These are phyloP conservation scores for Salisapilia sapeloensis DNA, from an alignment of 352 stramenopile species.

Conservation along the genomic window DNA sequence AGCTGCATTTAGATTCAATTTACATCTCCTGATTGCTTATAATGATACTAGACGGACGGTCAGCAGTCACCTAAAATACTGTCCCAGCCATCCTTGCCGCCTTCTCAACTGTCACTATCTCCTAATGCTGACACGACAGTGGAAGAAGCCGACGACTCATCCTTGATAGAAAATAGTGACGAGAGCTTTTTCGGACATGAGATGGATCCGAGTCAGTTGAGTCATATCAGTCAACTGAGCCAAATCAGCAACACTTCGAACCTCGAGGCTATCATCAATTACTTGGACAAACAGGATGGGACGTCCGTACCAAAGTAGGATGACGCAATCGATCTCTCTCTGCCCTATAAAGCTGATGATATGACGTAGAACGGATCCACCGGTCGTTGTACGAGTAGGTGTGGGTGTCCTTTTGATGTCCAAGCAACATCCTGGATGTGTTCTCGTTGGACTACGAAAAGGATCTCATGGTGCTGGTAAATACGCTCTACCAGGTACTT, in stretches of 20 bases:
- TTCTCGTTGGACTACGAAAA: conserved; percentile 56
- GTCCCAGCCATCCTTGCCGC: conserved; percentile 6
- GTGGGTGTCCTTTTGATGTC: conserved; percentile 63
- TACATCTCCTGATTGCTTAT: neutral
- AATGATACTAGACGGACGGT: conserved; percentile 1
- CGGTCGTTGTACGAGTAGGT: conserved; percentile 51
- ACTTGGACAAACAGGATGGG: conserved; percentile 62
- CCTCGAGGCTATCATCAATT: conserved; percentile 73
- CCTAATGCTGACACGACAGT: conserved; percentile 6
- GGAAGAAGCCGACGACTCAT: conserved; percentile 3
- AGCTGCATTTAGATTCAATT: conserved; percentile 1
- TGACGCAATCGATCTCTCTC: neutral
- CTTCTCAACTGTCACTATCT: too few species aligned
- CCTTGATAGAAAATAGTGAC: conserved; percentile 2
- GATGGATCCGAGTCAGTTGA: conserved; percentile 56
- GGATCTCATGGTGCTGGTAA: conserved; percentile 63
- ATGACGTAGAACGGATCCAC: neutral
- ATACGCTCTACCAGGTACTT: conserved; percentile 39
- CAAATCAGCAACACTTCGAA: conserved; percentile 72
- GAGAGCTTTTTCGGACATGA: conserved; percentile 36
- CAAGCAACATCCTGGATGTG: conserved; percentile 33
- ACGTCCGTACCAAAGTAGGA: too few species aligned
- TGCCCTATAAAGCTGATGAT: neutral
- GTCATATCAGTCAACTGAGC: conserved; percentile 61
- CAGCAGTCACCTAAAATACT: conserved; percentile 1